Percentiles rank a stretch among this genome's conserved stretches.
phyloP scores from a whole-genome alignment of 2,329 filamentous ascomycete species.

The Alternaria ethzedia region DNA sequence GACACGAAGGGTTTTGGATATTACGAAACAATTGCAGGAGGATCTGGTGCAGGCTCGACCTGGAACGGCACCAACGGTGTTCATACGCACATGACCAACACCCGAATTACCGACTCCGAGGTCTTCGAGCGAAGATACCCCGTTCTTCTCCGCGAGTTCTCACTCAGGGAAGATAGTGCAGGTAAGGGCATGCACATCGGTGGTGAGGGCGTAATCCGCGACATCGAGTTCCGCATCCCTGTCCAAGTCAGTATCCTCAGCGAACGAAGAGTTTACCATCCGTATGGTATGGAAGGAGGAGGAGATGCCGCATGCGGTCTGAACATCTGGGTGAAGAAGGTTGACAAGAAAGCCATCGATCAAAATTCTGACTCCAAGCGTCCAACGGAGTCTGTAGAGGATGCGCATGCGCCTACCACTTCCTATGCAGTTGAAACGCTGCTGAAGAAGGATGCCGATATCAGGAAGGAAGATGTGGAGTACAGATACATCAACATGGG shows the following conservation, averaged over 20 bases:
- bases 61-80: conserved; percentile 79
- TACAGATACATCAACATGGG: conserved; percentile 74
- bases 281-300: conserved; percentile 85
- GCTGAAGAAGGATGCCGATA: conserved; percentile 36
- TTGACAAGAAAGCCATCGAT: conserved; percentile 49
- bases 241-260: conserved; percentile 80
- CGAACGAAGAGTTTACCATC: conserved; percentile 76
- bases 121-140: conserved; percentile 80
- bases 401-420: conserved; percentile 55
- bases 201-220: conserved; percentile 78
- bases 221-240: conserved; percentile 81
- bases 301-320: conserved; percentile 78
- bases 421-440: conserved; percentile 50
- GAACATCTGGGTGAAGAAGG: conserved; percentile 85
- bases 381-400: conserved; percentile 22
- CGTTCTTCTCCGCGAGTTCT: conserved; percentile 74
- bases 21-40: conserved; percentile 85
- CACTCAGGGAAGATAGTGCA: conserved; percentile 66
- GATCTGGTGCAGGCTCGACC: conserved; percentile 72
- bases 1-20: conserved; percentile 82
- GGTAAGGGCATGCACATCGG: conserved; percentile 71
- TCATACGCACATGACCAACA: conserved; percentile 89
- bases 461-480: conserved; percentile 54
- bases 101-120: conserved; percentile 80
- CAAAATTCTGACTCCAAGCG: conserved; percentile 30